Evolutionary conservation across 805 yeast species (phyloP).

Genomic region (Kuraishia borneana): DNA sequence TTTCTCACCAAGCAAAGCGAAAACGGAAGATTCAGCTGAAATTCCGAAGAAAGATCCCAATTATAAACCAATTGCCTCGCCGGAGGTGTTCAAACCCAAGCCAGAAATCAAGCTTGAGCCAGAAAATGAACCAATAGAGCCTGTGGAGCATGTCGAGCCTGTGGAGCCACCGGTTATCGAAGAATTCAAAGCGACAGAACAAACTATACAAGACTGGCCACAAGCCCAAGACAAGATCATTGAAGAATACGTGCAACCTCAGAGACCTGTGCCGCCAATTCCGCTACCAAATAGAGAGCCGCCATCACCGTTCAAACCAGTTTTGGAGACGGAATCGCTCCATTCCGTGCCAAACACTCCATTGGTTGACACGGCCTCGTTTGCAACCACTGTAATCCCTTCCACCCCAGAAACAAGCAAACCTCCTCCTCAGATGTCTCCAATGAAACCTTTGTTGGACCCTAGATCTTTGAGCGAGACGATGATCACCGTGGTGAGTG

Average conservation of each 20-base stretch:
- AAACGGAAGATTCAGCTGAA: background rate
- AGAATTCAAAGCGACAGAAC: no score
- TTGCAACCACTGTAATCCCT: no score
- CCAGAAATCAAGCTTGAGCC: background rate
- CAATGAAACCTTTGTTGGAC: background rate
- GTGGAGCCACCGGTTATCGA: no score
- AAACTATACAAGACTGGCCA: no score
- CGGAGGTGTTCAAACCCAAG: background rate
- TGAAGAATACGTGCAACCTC: background rate
- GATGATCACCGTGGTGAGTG: slow-evolving; percentile 16
- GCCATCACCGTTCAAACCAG: no score
- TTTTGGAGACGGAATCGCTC: background rate
- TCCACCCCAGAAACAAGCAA: background rate
- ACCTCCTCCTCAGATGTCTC: no score
- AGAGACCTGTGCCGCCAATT: no score
- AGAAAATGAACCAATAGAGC: background rate
- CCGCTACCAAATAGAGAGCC: no score
- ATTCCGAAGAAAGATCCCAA: background rate
- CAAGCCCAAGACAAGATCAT: background rate
- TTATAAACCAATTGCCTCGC: background rate
- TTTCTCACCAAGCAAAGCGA: background rate
- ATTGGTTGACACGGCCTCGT: no score
- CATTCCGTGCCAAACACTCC: background rate
- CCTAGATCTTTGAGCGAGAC: slow-evolving; percentile 5
- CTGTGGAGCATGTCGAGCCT: background rate